Conservation (phyloP, 441 rosid genomes). For the Aleurites moluccanus region DNA sequence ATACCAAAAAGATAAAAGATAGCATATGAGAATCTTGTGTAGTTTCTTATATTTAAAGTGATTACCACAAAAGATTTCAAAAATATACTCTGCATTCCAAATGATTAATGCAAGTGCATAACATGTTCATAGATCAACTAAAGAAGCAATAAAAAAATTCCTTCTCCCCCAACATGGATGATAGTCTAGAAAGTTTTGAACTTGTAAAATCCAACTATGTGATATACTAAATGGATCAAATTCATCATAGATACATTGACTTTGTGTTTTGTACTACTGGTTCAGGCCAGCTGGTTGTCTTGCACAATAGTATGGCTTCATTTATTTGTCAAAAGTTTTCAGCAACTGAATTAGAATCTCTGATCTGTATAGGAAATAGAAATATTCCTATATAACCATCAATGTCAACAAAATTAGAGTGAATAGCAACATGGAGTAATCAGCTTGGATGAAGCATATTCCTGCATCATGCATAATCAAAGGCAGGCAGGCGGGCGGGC, state of each 20-base stretch:
- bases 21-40: neutral
- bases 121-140: neutral
- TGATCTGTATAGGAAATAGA: neutral
- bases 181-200: neutral
- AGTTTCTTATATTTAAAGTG: too few relatives aligned
- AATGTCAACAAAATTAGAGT: neutral
- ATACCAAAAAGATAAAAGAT: neutral
- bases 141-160: neutral
- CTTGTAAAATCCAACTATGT: neutral
- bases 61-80: too few relatives aligned
- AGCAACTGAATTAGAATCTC: neutral
- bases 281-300: neutral
- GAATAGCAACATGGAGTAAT: neutral
- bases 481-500: too few relatives aligned
- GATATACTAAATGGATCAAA: neutral
- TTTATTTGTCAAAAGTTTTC: neutral
- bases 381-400: neutral
- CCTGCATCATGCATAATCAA: too few relatives aligned
- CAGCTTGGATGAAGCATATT: too few relatives aligned
- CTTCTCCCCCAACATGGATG: neutral
- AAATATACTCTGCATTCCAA: too few relatives aligned
- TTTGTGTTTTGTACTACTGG: neutral
- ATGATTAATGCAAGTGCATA: neutral
- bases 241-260: neutral
- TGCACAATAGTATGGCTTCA: neutral